Evolutionary conservation across 305 asterid genomes (phyloP), one percentile per base, ranked within the genome.

Genomic region (Ilex paraguariensis): DNA sequence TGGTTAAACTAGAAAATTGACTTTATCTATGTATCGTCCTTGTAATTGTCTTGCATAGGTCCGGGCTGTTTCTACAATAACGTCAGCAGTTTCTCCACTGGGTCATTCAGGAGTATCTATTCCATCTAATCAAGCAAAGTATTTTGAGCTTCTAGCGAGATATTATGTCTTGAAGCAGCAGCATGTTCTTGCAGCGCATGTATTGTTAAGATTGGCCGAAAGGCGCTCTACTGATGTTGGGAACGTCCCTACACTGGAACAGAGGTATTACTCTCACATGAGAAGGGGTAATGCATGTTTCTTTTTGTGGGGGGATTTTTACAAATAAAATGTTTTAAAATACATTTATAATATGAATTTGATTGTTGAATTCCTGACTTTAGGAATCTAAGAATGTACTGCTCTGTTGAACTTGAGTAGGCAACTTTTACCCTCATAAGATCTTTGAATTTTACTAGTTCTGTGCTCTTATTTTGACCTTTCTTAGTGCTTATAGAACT

Each of bases 171-270:
- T 74, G 74, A 93, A 93, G 78, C 87, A 90, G 62, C 99, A 93
- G 79, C 99, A 86, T 67, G 69, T 84, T 73, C 94, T 83, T 79
- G 96, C 97, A 64, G 97, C 97, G 72, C 95, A 87, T 70, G 84
- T 93, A 75, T 78, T 93, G 85, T 79, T 93, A 57, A 83, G 96
- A 77, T 80, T 93, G 61, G 97, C 97, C 14, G 99, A 93, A 83
- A 84, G 90, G 70, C 97, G 86, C 46, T 77, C 92, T 59, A 71
- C 78, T 60, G 92, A 82, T 70, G 84, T 74, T 65, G 97, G 89
- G 63, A 82, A 77, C 61, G 73, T 84, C 44, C 88, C 88, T 69
- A 82, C 95, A 54, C 88, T 93, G 69, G 95, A 90, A 67, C 96
- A 93, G 82, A 87, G 99, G 99, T 93, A 73, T 49, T 53, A 45